Percentiles rank a stretch among this genome's conserved stretches.
These are phyloP conservation scores for Penicillium lividum DNA, from an alignment of 495 filamentous ascomycete species.

Conservation along the genomic window DNA sequence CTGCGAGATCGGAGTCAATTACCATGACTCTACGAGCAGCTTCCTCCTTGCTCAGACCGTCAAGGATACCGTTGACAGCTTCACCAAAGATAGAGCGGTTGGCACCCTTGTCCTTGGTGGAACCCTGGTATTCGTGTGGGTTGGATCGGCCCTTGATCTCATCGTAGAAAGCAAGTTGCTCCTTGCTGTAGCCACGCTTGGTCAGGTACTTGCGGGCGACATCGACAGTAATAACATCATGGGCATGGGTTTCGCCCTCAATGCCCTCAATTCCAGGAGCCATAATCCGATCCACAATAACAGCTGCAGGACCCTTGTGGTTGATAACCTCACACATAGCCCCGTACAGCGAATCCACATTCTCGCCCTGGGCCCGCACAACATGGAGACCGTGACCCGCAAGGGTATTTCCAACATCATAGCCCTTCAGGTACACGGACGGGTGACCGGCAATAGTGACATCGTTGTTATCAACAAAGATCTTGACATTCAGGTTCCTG, in stretches of 20 bases:
- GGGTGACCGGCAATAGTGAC: constrained; percentile 45
- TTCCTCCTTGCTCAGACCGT: constrained; percentile 40
- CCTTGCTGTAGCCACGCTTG: constrained; percentile 36
- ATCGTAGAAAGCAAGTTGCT: constrained; percentile 41
- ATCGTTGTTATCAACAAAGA: constrained; percentile 46
- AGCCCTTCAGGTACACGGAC: constrained; percentile 39
- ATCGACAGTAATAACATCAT: constrained; percentile 43
- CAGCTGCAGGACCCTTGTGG: constrained; percentile 36
- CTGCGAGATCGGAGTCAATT: constrained; percentile 44
- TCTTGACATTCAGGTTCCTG: constrained; percentile 39
- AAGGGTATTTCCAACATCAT: constrained; percentile 33
- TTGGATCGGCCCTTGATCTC: constrained; percentile 40
- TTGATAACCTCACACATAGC: constrained; percentile 36
- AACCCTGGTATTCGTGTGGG: constrained; percentile 36
- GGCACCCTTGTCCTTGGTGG: constrained; percentile 36
- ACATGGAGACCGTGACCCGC: constrained; percentile 39
- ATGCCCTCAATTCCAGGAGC: constrained; percentile 38
- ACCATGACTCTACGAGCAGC: constrained; percentile 44
- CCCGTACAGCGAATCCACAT: constrained; percentile 35
- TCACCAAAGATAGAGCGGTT: constrained; percentile 43
- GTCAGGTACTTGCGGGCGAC: constrained; percentile 43
- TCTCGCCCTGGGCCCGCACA: constrained; percentile 36
- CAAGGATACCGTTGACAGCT: constrained; percentile 39
- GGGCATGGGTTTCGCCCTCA: constrained; percentile 37
- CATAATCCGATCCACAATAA: constrained; percentile 39